Evolutionary conservation across 202 grass and related monocot genomes (phyloP).

Genomic region (Elaeis oleifera): DNA sequence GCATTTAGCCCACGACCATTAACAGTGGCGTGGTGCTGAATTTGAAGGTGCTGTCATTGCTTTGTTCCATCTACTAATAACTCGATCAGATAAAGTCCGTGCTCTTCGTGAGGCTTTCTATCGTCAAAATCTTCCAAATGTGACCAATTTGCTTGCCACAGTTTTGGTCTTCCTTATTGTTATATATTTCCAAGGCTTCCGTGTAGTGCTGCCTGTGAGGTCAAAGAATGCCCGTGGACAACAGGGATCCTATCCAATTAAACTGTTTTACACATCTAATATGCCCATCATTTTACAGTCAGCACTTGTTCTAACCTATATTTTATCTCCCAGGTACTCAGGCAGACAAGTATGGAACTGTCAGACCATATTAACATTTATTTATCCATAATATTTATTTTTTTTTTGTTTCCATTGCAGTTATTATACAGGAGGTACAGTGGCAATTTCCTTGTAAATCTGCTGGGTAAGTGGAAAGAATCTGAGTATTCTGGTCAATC

Average conservation of each 20-base stretch:
- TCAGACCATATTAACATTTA: no score
- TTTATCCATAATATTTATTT: background rate
- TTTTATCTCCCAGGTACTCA: conserved; percentile 13
- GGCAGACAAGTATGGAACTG: no score
- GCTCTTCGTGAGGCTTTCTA: conserved; percentile 22
- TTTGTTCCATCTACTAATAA: conserved; percentile 15
- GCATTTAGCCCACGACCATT: conserved; percentile 17
- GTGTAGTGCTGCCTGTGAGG: conserved; percentile 13
- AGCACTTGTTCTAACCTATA: conserved; percentile 14
- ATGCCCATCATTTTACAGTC: conserved; percentile 20
- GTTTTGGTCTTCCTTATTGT: conserved; percentile 18
- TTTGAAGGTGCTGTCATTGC: conserved; percentile 20
- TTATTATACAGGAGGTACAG: conserved; percentile 18
- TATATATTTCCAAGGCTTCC: conserved; percentile 17
- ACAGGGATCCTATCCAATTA: conserved; percentile 19
- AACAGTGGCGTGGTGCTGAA: conserved; percentile 22
- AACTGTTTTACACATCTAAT: conserved; percentile 20
- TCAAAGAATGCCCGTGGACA: conserved; percentile 18
- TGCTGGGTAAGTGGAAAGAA: conserved; percentile 19
- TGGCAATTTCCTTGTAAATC: conserved; percentile 22
- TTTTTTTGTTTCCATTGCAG: background rate
- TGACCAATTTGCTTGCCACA: conserved; percentile 17
- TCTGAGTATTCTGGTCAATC: conserved; percentile 14
- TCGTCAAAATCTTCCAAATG: conserved; percentile 19
- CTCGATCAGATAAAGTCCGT: conserved; percentile 13